Base-by-base conservation (phyloP, 1,139 yeast species). In the Taphrina pruni region DNA sequence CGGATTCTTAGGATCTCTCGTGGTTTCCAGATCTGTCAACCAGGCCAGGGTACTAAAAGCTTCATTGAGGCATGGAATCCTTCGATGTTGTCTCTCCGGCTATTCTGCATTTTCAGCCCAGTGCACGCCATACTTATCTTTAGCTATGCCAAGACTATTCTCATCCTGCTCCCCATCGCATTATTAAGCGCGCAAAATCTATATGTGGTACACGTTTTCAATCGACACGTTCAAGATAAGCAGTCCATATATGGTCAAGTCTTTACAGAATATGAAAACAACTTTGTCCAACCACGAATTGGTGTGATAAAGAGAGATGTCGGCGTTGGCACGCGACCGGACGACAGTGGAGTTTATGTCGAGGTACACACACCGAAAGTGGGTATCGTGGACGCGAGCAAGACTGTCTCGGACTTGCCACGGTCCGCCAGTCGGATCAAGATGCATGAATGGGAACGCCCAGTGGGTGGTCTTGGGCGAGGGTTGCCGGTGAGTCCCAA, bases 201-300 rank as follows among this genome's bases (percentile, higher is more conserved):
- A 12, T 43, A 83, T 7, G 75, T 86, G n/a, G 75, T 79, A 14
- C 75, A 77, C 54, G 79, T 81, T 62, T 89, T 86, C 74, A 78
- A 84, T 45, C 79, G 79, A 2, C 79, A 86, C 69, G 72, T 86
- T 20, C 80, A 82, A 66, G 94, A 89, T 77, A 88, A 86, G 72
- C 86, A 85, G 68, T 80, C 88, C 12, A 75, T 89, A 7, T 84
- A 83, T 72, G 85, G 84, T 72, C 91, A 88, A 74, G 85, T 86
- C 74, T 81, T 87, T 71, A 83, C 82, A 46, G 95, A 89, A 74
- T 87, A 87, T 74, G 85, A 87, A 73, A 79, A 82, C 55, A 88
- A 88, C 75, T 85, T 83, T 72, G 89, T 88, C n/a, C 83, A 83
- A 64, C 92, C 93, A 2, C 83, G 84, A 68, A 78, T 85, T 0